These are phyloP conservation scores for Phytophthora hibernalis DNA, from an alignment of 352 stramenopile genomes.

Conservation along the genomic window DNA sequence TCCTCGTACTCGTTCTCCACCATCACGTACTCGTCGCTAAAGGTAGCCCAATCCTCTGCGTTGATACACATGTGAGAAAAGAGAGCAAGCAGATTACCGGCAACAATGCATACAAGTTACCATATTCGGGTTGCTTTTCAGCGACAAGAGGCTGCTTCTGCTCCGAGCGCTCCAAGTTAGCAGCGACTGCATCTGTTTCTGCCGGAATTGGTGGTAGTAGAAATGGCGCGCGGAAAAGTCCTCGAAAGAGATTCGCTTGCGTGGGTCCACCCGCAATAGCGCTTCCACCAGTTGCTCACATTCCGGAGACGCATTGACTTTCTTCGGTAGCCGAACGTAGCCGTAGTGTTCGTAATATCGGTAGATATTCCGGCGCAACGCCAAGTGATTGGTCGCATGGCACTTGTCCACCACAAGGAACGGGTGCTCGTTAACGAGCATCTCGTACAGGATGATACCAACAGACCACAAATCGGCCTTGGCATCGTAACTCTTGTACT, in stretches of 20 bases:
- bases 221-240: conserved; percentile 75
- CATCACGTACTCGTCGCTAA: conserved; percentile 86
- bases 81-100: not conserved
- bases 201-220: conserved; percentile 61
- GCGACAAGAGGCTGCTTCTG: conserved; percentile 75
- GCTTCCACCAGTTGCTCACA: conserved; percentile 70
- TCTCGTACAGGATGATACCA: conserved; percentile 86
- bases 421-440: conserved; percentile 83
- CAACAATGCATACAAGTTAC: conserved; percentile 29
- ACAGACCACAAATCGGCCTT: conserved; percentile 86
- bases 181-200: conserved; percentile 34
- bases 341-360: conserved; percentile 76
- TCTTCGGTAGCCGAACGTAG: conserved; percentile 55
- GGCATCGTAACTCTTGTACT: conserved; percentile 89
- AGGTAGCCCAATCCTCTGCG: conserved; percentile 71
- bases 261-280: conserved; percentile 67
- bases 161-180: conserved; percentile 48
- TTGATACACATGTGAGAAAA: conserved; percentile 6
- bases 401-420: conserved; percentile 80
- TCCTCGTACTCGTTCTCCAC: conserved; percentile 87
- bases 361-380: conserved; percentile 77
- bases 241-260: conserved; percentile 79
- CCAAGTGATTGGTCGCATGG: conserved; percentile 83
- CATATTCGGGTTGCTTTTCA: conserved; percentile 70
- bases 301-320: conserved; percentile 64